Base-by-base conservation (phyloP, 2,329 filamentous ascomycete species). In the Neonectria punicea region DNA sequence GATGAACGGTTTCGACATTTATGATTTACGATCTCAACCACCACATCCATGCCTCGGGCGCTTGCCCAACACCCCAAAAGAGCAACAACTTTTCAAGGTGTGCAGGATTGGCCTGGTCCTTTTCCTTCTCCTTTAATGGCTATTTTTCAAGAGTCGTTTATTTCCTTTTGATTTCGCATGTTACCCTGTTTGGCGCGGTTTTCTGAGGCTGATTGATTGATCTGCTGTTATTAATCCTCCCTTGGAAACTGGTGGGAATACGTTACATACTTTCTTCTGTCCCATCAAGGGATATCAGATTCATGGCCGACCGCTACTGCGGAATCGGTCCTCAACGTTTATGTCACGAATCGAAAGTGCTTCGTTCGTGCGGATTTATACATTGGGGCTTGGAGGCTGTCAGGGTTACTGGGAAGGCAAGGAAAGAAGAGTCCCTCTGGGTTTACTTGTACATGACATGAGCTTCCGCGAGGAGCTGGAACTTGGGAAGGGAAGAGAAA, bases 341-440 rank as follows among this genome's bases (percentile, higher is more conserved):
- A 71, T 62, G 67, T 60, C 57, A 64, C 68, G 72, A 64, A 73
- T 74, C 67, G 72, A 74, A 74, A 74, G 72, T 71, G 72, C 72
- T 74, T 74, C 72, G 55, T 70, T 67, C 72, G 72, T 64, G 72
- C 55, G 63, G 58, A 58, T 66, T 58, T 67, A 73, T 67, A 73
- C 46, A 73, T 61, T 70, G 63, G 71, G 49, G 66, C 65, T 50
- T 39, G 60, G 66, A 70, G 58, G 60, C 61, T 61, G 60, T 47
- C 47, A 54, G 61, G 67, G 57, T 51, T 58, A 43, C 58, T 67
- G 67, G 61, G 61, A 60, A 53, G 61, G 62, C 69, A 68, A 66
- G 72, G 65, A 67, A 70, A 66, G 62, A 67, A 67, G 65, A 65
- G 65, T 69, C 59, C 60, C 58, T 65, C 58, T 53, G 34, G 32